Evolutionary conservation across 116 monocot species (phyloP).

Genomic region (Dioscorea cayenensis): DNA sequence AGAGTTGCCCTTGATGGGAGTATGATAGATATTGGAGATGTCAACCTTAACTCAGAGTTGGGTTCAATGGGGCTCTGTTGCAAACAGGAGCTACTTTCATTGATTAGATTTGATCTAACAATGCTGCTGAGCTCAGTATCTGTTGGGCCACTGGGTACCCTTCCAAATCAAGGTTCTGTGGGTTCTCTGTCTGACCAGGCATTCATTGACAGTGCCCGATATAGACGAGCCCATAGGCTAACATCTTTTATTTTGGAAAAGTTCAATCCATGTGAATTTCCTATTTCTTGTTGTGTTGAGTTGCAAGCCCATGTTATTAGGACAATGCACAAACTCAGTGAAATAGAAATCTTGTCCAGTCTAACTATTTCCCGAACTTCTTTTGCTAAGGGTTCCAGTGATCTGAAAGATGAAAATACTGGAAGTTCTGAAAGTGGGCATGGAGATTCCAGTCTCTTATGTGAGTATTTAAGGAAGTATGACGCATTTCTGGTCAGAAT

Average conservation of each 20-base stretch:
- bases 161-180: neutral
- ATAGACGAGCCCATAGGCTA: slow-evolving; percentile 34
- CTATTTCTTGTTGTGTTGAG: slow-evolving; percentile 39
- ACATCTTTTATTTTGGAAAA: slow-evolving; percentile 52
- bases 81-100: slow-evolving; percentile 57
- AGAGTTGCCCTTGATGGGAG: neutral
- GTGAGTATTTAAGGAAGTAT: slow-evolving; percentile 49
- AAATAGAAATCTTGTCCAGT: slow-evolving; percentile 43
- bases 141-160: slow-evolving; percentile 1
- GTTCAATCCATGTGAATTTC: slow-evolving; percentile 53
- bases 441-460: slow-evolving; percentile 5
- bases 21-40: slow-evolving; percentile 9
- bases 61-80: slow-evolving; percentile 14
- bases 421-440: slow-evolving; percentile 2
- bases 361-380: slow-evolving; percentile 12
- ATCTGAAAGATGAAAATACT: slow-evolving; percentile 7
- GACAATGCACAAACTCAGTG: slow-evolving; percentile 53
- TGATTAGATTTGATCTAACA: slow-evolving; percentile 85
- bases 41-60: slow-evolving; percentile 5
- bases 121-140: slow-evolving; percentile 40
- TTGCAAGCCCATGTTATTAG: slow-evolving; percentile 65
- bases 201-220: slow-evolving; percentile 5
- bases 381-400: slow-evolving; percentile 7
- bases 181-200: slow-evolving; percentile 13
- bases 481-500: slow-evolving; percentile 30